These are phyloP conservation scores for Penicillium cataractarum DNA, from an alignment of 495 filamentous ascomycete genomes.

Conservation along the genomic window DNA sequence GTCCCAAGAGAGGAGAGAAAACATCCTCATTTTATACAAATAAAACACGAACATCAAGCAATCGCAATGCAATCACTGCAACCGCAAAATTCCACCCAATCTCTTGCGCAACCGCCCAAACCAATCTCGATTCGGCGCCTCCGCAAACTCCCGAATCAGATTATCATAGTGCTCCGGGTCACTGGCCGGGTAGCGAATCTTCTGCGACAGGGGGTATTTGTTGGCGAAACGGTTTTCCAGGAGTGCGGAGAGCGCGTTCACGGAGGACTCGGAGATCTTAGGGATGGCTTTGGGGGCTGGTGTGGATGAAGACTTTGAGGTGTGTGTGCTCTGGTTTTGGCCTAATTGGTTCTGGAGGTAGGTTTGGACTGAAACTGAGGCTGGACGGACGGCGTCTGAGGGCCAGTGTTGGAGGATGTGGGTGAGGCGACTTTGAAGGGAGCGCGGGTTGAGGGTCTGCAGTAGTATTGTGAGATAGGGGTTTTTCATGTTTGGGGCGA, in stretches of 20 bases:
- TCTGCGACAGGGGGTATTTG: constrained; percentile 65
- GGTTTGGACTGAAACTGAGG: constrained; percentile 69
- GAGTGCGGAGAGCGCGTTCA: constrained; percentile 74
- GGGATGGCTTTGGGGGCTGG: constrained; percentile 23
- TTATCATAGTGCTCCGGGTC: constrained; percentile 78
- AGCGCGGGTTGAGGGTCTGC: constrained; percentile 46
- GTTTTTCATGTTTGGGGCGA: not conserved
- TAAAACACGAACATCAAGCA: constrained; percentile 2
- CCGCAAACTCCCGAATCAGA: constrained; percentile 71
- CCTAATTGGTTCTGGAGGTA: constrained; percentile 66
- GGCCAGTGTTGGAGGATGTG: constrained; percentile 75
- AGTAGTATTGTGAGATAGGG: constrained; percentile 16
- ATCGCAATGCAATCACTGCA: constrained; percentile 42
- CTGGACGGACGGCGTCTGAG: constrained; percentile 73
- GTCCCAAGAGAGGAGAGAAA: constrained; percentile 8
- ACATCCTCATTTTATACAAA: constrained; percentile 18
- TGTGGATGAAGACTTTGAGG: constrained; percentile 20
- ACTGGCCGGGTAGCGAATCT: constrained; percentile 67
- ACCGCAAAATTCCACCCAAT: constrained; percentile 65
- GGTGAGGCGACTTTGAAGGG: constrained; percentile 61
- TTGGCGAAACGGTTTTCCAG: constrained; percentile 73
- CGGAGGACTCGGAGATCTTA: constrained; percentile 59
- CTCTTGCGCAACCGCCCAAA: constrained; percentile 57
- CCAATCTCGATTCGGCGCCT: constrained; percentile 66
- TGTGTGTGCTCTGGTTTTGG: constrained; percentile 15